Conservation (phyloP, 139 green algal genomes). For the Chlorella sp. region DNA sequence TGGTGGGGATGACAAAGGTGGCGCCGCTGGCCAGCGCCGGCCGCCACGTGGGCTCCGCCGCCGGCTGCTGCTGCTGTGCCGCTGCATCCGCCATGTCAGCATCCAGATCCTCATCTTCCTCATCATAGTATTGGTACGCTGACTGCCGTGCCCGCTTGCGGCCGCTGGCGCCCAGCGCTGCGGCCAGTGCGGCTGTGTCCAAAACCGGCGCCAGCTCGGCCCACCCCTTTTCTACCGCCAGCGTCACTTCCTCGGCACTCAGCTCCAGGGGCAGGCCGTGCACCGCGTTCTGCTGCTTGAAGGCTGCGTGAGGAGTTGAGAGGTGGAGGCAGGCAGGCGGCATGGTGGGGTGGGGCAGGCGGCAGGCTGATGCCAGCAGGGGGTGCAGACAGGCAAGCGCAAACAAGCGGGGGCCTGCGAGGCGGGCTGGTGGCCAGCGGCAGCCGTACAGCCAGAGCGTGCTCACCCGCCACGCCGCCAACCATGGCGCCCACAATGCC, state of each 20-base stretch:
- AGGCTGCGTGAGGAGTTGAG: constrained; percentile 44
- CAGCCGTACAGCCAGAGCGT: too few species aligned
- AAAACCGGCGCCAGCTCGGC: not conserved
- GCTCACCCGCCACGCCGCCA: constrained; percentile 51
- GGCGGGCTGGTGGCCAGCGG: too few species aligned
- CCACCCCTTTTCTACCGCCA: constrained; percentile 49
- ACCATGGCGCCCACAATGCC: constrained; percentile 62
- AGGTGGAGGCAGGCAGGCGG: not conserved
- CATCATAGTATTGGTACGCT: not conserved
- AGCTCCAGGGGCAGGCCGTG: constrained; percentile 64
- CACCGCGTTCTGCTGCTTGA: constrained; percentile 67
- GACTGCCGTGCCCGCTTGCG: not conserved
- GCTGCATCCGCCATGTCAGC: not conserved
- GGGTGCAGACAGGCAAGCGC: too few species aligned
- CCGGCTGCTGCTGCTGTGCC: constrained; percentile 5
- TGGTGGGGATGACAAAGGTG: constrained; percentile 33
- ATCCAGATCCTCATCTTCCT: constrained; percentile 11
- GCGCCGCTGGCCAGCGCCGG: constrained; percentile 22
- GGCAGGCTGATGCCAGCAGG: not conserved
- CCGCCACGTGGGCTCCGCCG: constrained; percentile 25
- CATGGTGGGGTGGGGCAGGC: not conserved
- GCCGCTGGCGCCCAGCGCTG: not conserved
- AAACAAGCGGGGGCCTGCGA: too few species aligned
- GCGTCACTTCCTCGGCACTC: constrained; percentile 52
- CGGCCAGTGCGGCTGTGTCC: not conserved